Evolutionary conservation across 352 stramenopile genomes (phyloP), one percentile per base, ranked within the genome.

Genomic region (Pythium grandisporangium): DNA sequence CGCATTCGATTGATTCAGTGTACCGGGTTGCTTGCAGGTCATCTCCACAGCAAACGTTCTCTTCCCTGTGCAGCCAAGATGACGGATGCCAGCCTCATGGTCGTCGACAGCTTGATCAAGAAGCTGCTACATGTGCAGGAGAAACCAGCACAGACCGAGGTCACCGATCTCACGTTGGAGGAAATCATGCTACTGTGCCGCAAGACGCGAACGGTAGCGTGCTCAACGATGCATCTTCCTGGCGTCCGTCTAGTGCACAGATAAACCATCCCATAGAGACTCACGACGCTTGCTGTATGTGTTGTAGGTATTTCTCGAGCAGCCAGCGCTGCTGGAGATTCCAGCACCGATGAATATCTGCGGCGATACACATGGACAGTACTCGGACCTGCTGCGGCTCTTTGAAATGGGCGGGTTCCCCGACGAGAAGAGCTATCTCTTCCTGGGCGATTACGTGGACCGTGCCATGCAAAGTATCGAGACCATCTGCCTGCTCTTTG

Each of bases 301-400:
- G 23, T n/a, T 41, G 12, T 36, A 84, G 71, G 69, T 84, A 48
- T 89, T 98, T 37, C 67, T 98, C 6, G 70, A 89, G 30, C 91
- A 98, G 55, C 86, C 92, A 6, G 96, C 96, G 65, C 64, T 98
- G 24, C 67, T 98, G 17, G 93, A 98, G 63, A 63, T 97, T 20
- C 83, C 84, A 29, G 90, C 91, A 11, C 96, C 96, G 21, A 95
- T 98, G 45, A 98, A 98, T 61, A 98, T 99, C 58, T 87, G 71
- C 27, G 96, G 96, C 24, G 96, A 99, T 57, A 96, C 98, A 41
- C 96, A 99, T 52, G 84, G 95, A 4, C 97, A 99, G 68, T 99
- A 98, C 62, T 96, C 98, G 53, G 97, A 99, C 64, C 56, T 99
- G 23, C 63, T 98, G 27, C 92, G 98, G 53, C 62, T 99, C 27